phyloP scores from a whole-genome alignment of 108 stramenopile species.

The Nitzschia sp. region DNA sequence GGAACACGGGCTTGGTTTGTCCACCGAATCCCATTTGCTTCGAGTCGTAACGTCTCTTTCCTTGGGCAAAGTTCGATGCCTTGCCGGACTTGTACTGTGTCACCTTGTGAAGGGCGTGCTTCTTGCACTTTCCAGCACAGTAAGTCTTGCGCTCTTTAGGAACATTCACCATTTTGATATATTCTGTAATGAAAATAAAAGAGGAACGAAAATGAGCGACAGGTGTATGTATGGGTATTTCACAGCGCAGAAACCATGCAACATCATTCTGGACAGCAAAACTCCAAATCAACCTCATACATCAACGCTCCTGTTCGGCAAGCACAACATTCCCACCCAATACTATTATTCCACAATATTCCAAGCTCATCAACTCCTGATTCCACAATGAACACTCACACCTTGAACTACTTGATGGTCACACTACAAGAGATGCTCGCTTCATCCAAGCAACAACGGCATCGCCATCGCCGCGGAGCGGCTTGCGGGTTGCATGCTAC shows the following conservation, averaged over 20 bases:
- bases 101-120: constrained; percentile 99
- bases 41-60: constrained; percentile 99
- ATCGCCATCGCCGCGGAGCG: too few species aligned
- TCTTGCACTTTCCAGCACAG: constrained; percentile 98
- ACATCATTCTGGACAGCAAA: too few species aligned
- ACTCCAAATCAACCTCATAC: too few species aligned
- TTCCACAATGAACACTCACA: too few species aligned
- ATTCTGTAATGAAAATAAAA: constrained; percentile 2
- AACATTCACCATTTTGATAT: constrained; percentile 92
- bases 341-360: too few species aligned
- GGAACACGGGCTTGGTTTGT: constrained; percentile 99
- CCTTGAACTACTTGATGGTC: too few species aligned
- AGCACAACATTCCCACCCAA: too few species aligned
- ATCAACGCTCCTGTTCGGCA: too few species aligned
- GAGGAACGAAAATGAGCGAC: not conserved
- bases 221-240: not conserved
- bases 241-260: not conserved
- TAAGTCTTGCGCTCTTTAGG: constrained; percentile 99
- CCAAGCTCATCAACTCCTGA: too few species aligned
- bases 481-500: too few species aligned
- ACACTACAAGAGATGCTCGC: too few species aligned
- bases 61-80: constrained; percentile 99
- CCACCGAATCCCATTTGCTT: constrained; percentile 99
- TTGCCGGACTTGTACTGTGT: constrained; percentile 99
- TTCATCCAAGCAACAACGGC: too few species aligned